Evolutionary conservation across 768 basidiomycete genomes (phyloP), one percentile per base, ranked within the genome.

Genomic region (Trametes elegans): DNA sequence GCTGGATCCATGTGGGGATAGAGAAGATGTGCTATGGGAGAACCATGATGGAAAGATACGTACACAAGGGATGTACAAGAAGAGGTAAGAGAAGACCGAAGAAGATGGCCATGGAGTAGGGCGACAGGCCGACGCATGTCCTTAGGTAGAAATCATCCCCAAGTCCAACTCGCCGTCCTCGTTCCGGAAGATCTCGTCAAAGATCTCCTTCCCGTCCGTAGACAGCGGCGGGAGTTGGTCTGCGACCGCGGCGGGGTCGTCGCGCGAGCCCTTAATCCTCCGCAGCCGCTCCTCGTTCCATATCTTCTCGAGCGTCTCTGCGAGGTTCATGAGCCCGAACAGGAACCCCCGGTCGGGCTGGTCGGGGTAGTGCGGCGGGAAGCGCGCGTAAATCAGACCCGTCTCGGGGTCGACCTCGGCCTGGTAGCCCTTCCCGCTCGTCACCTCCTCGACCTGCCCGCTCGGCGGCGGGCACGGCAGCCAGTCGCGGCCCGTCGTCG

Each of bases 401-500:
- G 85, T 90, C 60, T 83, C 83, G 3, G 85, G 82, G 65, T 98
- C 94, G 38, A 91, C 79, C 45, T 87, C 85, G 8, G 91, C 83
- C 58, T 86, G 79, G 72, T 93, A 96, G 7, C 89, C 92, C 67
- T 86, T 87, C 9, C 80, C 82, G 56, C 71, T 70, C 53, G 76
- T 76, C 41, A 77, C 73, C 61, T 84, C 80, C 55, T 74, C 69
- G 13, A 76, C 67, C 27, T 69, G 63, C 26, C 68, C 62, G 31
- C 74, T 68, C 19, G 76, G 70, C 3, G 78, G 71, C 2, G 85
- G 81, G 66, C 80, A 79, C 10, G 86, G 79, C 38, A 90, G 71
- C 82, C 92, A 98, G 70, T 99, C 97, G 21, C 79, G 79, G 11
- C 97, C 97, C 1, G 95, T 98, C 8, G 94, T 98, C 47, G 97